Conservation (phyloP, 306 rosid species). For the Vigna hirtella region DNA sequence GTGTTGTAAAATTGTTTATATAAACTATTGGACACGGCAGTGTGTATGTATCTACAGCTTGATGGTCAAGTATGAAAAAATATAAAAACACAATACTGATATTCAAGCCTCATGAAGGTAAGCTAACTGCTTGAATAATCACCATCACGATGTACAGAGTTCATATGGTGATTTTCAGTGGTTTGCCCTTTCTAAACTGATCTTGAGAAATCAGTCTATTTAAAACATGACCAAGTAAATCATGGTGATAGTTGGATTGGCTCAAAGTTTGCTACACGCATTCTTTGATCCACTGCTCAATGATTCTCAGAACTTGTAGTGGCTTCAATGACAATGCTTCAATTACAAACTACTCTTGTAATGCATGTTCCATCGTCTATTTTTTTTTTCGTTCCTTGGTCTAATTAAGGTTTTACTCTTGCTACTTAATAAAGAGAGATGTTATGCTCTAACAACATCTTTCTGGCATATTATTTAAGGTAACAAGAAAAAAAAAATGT, state of each 20-base stretch:
- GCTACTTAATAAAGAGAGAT: too few species aligned
- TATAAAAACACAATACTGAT: background rate
- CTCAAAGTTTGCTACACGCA: background rate
- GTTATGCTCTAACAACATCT: too few species aligned
- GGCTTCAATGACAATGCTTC: too few species aligned
- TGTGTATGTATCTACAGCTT: constrained; percentile 6
- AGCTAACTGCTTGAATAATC: background rate
- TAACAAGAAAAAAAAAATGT: too few species aligned
- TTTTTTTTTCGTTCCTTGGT: too few species aligned
- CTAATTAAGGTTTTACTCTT: too few species aligned
- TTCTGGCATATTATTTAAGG: too few species aligned
- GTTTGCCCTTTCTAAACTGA: background rate
- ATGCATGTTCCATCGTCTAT: too few species aligned
- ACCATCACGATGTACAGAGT: background rate
- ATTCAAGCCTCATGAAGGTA: background rate
- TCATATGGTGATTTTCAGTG: constrained; percentile 2
- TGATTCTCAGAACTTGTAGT: background rate
- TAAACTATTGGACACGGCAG: background rate
- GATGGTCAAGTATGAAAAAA: background rate
- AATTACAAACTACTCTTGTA: too few species aligned
- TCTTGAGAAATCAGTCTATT: too few species aligned
- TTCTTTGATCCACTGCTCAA: background rate
- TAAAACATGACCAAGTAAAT: background rate
- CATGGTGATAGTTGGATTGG: background rate
- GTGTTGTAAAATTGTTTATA: constrained; percentile 26